Base-by-base conservation (phyloP, 108 stramenopile species). In the Skeletonema marinoi region DNA sequence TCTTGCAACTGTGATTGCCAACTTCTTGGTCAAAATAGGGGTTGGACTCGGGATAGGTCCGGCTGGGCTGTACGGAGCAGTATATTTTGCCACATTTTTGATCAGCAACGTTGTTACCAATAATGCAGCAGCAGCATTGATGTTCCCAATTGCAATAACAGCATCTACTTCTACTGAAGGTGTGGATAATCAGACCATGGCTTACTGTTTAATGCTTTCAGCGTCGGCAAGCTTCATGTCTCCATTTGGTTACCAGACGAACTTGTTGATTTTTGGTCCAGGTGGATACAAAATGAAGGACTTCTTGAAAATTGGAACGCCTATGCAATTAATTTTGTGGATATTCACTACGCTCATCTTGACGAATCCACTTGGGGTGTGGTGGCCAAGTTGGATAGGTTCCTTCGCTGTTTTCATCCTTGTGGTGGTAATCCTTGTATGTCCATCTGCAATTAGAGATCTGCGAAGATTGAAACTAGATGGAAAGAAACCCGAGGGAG, bases 51-150 rank as follows among this genome's bases (percentile, higher is more conserved):
- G 88, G 8, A 80, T 88, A 19, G 90, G 91, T 44, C 80, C 75
- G 35, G 87, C 92, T 68, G 94, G 94, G 8, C 73, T 93, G 41
- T 88, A 85, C 44, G 94, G 87, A 50, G 87, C 92, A n/a, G 91
- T 96, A 9, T 93, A 96, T 56, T 70, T 96, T 73, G 95, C 91
- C 17, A 93, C 92, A 17, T 88, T 91, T 66, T 44, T 96, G 64
- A 93, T 96, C 41, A 90, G 87, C 60, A 89, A 87, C 59, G 73
- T 93, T 16, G 90, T 96, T 3, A 96, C 95, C 5, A 96, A 96
- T 84, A 93, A 93, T 73, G 95, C 95, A 44, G 95, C 95, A 19
- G 95, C 95, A 11, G 90, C 95, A 14, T 67, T 95, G 29, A 82
- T 95, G 66, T 95, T 92, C 75, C 90, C 92, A 30, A 90, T 95